Percentiles rank a stretch among this genome's conserved stretches.
Evolutionary conservation across 352 stramenopile genomes (phyloP).

Genomic region (Phytophthora litchii): DNA sequence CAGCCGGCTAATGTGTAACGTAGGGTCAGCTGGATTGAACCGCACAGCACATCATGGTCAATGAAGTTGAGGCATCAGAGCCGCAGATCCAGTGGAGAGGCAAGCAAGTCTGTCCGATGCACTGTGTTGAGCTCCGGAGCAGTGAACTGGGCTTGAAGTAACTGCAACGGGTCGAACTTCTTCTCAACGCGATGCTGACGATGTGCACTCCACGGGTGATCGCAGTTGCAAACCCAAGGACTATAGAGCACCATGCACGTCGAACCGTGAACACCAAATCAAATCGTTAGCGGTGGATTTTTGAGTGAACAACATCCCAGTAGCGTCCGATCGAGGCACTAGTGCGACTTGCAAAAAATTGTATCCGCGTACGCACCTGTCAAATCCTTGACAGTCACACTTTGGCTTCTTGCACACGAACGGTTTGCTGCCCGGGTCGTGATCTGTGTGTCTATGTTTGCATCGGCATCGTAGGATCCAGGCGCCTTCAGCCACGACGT

Average conservation of each 20-base stretch:
- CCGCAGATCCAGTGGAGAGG: constrained; percentile 49
- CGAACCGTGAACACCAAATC: too few relatives aligned
- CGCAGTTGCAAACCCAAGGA: constrained; percentile 85
- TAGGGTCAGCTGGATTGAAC: constrained; percentile 16
- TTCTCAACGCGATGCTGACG: constrained; percentile 60
- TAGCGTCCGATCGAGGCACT: constrained; percentile 5
- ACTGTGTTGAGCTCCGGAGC: constrained; percentile 60
- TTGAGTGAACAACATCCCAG: constrained; percentile 17
- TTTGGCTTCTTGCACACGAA: constrained; percentile 60
- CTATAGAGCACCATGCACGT: constrained; percentile 25
- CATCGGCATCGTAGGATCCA: constrained; percentile 83
- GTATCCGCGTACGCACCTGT: constrained; percentile 48
- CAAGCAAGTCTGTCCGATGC: constrained; percentile 60
- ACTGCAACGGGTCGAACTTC: constrained; percentile 48
- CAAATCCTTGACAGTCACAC: constrained; percentile 67
- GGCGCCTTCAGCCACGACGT: constrained; percentile 79
- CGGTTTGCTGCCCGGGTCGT: constrained; percentile 50
- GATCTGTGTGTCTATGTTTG: constrained; percentile 83
- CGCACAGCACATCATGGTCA: background rate
- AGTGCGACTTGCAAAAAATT: constrained; percentile 22
- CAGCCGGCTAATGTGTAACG: constrained; percentile 11
- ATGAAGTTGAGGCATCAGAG: constrained; percentile 19
- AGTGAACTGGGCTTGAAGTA: constrained; percentile 46
- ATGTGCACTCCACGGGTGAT: constrained; percentile 70
- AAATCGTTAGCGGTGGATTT: constrained; percentile 24